A percentile compares a stretch with the other conserved stretches of the same genome.
Evolutionary conservation across 805 yeast species (phyloP).

Genomic region (Hanseniaspora occidentalis): DNA sequence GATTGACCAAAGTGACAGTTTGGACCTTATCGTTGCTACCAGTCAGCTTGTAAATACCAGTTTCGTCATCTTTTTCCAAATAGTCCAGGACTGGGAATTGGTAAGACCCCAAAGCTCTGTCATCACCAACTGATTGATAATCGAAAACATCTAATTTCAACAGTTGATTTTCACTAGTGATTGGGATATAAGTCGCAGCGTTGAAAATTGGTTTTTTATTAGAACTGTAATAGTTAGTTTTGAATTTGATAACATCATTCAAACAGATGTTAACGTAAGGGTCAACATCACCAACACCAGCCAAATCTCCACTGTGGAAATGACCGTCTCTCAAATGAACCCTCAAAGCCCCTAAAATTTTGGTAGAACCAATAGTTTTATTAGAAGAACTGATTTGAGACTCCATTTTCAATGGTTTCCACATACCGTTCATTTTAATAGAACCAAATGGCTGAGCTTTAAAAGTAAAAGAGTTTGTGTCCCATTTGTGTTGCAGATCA

Average conservation of each 20-base stretch:
- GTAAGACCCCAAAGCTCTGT: conserved; percentile 50
- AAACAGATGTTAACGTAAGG: conserved; percentile 54
- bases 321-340: conserved; percentile 42
- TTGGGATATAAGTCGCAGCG: conserved; percentile 46
- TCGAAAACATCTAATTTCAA: conserved; percentile 50
- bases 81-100: conserved; percentile 37
- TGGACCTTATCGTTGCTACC: conserved; percentile 22
- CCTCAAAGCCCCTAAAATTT: conserved; percentile 59
- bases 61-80: conserved; percentile 30
- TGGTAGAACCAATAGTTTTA: conserved; percentile 4
- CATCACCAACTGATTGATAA: conserved; percentile 49
- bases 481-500: conserved; percentile 5
- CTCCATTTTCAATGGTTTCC: conserved; percentile 59
- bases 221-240: conserved; percentile 41
- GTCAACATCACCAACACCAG: conserved; percentile 61
- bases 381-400: conserved; percentile 32
- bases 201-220: conserved; percentile 48
- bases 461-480: conserved; percentile 1
- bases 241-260: conserved; percentile 45
- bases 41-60: conserved; percentile 35
- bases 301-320: conserved; percentile 39
- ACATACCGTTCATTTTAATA: conserved; percentile 33
- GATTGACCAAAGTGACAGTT: conserved; percentile 23
- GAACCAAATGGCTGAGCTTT: conserved; percentile 1
- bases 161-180: conserved; percentile 47